These are phyloP conservation scores for Hygrocybe coccinea DNA, from an alignment of 768 basidiomycete species.

Conservation along the genomic window DNA sequence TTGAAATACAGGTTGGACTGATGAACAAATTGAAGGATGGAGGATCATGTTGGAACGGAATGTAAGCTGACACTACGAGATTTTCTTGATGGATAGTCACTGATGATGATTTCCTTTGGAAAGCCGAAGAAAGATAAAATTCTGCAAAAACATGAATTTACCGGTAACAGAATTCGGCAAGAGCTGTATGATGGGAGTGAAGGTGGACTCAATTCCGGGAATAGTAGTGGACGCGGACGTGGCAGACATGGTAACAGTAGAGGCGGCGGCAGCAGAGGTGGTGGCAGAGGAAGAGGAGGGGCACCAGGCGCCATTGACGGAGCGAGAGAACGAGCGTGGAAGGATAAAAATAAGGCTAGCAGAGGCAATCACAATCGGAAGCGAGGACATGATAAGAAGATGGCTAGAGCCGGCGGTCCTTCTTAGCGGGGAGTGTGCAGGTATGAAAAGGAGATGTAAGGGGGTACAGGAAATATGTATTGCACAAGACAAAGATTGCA, in stretches of 20 bases:
- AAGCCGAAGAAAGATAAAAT: slow-evolving; percentile 75
- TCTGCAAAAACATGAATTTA: slow-evolving; percentile 69
- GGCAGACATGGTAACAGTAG: slow-evolving; percentile 36
- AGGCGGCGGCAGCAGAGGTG: slow-evolving; percentile 35
- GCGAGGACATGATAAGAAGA: slow-evolving; percentile 85
- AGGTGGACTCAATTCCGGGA: slow-evolving; percentile 15
- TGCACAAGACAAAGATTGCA: too few species aligned
- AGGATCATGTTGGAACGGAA: slow-evolving; percentile 83
- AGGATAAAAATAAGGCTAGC: slow-evolving; percentile 73
- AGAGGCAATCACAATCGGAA: slow-evolving; percentile 70
- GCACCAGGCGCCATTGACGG: slow-evolving; percentile 36
- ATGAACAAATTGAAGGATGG: slow-evolving; percentile 94
- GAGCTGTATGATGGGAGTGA: not conserved
- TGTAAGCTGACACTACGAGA: slow-evolving; percentile 42
- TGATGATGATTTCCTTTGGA: not conserved
- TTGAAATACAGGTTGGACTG: slow-evolving; percentile 54
- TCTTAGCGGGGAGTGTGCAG: not conserved
- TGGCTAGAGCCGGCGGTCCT: slow-evolving; percentile 45
- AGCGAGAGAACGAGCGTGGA: slow-evolving; percentile 60
- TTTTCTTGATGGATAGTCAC: not conserved
- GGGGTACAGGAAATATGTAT: too few species aligned
- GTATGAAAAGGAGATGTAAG: too few species aligned
- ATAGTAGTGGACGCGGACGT: slow-evolving; percentile 24
- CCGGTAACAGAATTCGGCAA: slow-evolving; percentile 46
- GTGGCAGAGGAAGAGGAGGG: slow-evolving; percentile 34